Base-by-base conservation (phyloP, 805 yeast genomes). In the Saturnispora zaruensis region DNA sequence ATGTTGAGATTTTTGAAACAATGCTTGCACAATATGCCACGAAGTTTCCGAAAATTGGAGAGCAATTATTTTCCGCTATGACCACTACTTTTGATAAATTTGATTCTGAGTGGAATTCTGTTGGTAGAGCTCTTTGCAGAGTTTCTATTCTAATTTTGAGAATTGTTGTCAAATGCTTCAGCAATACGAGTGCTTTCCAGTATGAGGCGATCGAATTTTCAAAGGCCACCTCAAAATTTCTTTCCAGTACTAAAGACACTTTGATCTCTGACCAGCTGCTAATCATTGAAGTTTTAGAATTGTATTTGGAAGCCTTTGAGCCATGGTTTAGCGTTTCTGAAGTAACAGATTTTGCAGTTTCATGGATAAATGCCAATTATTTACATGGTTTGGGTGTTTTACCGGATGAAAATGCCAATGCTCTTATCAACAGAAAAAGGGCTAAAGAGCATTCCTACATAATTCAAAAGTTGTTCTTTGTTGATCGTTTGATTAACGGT, bases 91-190 rank as follows among this genome's bases (percentile, higher is more conserved):
- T 81, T 55, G 59, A 68, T 11, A 70, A 71, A 34, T 81, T 80
- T 14, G 71, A 70, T 38, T 64, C 70, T 2, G 77, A 72, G 44
- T 82, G 89, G 88, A 78, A 71, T 60, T 72, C 79, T 34, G 70
- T 77, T 43, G 81, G 86, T 4, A 71, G 87, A 59, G 77, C 86
- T 0, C 65, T 81, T 38, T 82, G 87, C 57, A 74, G 89, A 46
- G 71, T 78, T 8, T 71, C 79, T 18, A 71, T 79, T 4, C 66
- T 79, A 44, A 58, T 84, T 40, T 60, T 82, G 47, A 74, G 73
- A 52, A 50, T 76, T 5, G 64, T 78, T 2, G 60, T 66, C 3
- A 45, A 37, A 5, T 54, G 57, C 24, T 46, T 52, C 2, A 34
- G 28, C 1, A 50, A 55, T 34, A 11, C 28, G 1, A n/a, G 34